Evolutionary conservation across 257 asterid species (phyloP).

Genomic region (Rehmannia glutinosa): DNA sequence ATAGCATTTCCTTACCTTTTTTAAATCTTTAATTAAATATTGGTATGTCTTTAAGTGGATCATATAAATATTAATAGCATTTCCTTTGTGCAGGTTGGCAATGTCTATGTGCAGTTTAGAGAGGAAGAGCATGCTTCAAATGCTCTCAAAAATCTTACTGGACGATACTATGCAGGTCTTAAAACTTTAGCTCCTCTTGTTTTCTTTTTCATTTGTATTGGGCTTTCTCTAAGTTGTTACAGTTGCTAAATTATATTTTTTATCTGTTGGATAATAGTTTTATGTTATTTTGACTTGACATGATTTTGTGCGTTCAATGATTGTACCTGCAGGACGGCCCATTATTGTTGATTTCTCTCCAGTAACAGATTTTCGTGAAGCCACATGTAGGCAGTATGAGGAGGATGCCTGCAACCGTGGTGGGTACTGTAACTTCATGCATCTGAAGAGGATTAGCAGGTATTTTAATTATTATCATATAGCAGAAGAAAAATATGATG

Average conservation of each 20-base stretch:
- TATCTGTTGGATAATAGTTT: not conserved
- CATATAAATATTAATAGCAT: not conserved
- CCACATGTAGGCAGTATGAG: conserved; percentile 97
- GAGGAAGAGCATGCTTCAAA: conserved; percentile 97
- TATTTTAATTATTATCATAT: conserved; percentile 1
- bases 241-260: not conserved
- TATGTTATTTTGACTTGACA: not conserved
- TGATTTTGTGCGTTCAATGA: not conserved
- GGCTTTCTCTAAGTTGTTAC: not conserved
- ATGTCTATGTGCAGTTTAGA: conserved; percentile 95
- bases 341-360: conserved; percentile 97
- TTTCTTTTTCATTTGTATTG: not conserved
- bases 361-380: conserved; percentile 95
- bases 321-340: conserved; percentile 67
- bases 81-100: conserved; percentile 71
- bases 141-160: conserved; percentile 80
- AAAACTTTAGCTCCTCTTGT: not conserved
- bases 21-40: not conserved
- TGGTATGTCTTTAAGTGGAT: not conserved
- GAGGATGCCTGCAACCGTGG: conserved; percentile 95
- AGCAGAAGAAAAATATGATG: not conserved
- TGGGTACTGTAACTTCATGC: conserved; percentile 99
- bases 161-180: conserved; percentile 86
- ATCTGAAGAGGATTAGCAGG: conserved; percentile 93
- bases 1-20: no score